phyloP scores from a whole-genome alignment of 83 land plant genomes.

The Diphasiastrum complanatum region DNA sequence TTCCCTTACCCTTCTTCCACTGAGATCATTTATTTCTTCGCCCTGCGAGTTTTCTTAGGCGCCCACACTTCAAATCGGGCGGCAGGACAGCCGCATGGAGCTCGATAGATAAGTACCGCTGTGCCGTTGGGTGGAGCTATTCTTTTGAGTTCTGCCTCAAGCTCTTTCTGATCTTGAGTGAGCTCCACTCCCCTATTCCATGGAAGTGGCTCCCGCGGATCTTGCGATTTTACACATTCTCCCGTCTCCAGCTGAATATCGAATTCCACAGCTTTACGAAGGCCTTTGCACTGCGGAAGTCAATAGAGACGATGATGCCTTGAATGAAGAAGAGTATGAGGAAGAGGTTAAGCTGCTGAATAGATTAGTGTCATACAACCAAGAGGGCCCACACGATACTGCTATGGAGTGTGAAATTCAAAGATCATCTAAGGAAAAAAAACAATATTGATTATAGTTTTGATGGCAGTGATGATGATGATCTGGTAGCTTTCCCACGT shows the following conservation, averaged over 20 bases:
- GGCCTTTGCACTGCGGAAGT: conserved; percentile 55
- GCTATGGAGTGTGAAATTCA: too few species aligned
- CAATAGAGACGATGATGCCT: too few species aligned
- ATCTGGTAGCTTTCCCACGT: too few species aligned
- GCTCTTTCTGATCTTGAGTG: conserved; percentile 25
- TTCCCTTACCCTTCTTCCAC: conserved; percentile 30
- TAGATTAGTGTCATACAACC: too few species aligned
- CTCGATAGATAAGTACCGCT: conserved; percentile 56
- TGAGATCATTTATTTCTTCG: conserved; percentile 49
- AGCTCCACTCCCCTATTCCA: conserved; percentile 53
- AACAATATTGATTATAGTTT: too few species aligned
- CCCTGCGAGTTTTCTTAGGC: conserved; percentile 47
- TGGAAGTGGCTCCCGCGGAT: conserved; percentile 37
- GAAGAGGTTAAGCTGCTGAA: too few species aligned
- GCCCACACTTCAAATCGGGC: conserved; percentile 71
- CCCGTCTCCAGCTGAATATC: conserved; percentile 81
- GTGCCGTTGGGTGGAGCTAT: conserved; percentile 78
- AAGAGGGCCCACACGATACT: too few species aligned
- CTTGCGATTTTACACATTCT: conserved; percentile 39
- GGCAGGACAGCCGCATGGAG: conserved; percentile 64
- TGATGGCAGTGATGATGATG: too few species aligned
- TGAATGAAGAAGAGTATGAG: too few species aligned
- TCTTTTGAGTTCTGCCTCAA: conserved; percentile 53
- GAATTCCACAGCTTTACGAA: conserved; percentile 66
- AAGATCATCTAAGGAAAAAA: too few species aligned